Conservation (phyloP, 805 yeast genomes). For the Wickerhamiella lipophila region DNA sequence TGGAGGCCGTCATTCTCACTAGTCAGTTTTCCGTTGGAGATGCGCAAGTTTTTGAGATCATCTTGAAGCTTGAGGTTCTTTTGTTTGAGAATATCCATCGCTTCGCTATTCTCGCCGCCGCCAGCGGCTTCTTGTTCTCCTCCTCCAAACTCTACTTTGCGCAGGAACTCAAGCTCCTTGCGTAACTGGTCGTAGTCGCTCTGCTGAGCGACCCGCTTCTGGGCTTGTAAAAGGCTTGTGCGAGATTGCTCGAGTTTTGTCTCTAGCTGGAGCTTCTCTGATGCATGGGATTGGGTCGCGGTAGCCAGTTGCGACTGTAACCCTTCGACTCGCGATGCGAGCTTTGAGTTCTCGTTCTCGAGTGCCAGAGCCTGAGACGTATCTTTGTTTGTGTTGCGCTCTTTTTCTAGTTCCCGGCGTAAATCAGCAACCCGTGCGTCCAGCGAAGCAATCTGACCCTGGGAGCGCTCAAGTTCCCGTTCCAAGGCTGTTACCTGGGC, state of each 20-base stretch:
- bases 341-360: conserved; percentile 16
- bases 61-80: conserved; percentile 14
- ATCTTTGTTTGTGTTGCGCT: conserved; percentile 25
- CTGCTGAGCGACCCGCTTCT: conserved; percentile 14
- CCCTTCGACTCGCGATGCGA: conserved; percentile 13
- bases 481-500: conserved; percentile 50
- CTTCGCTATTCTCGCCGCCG: conserved; percentile 2
- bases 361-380: conserved; percentile 8
- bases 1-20: conserved; percentile 30
- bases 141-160: conserved; percentile 48
- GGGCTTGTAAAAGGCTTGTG: conserved; percentile 1
- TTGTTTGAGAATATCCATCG: conserved; percentile 9
- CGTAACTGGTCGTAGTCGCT: conserved; percentile 67
- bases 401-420: conserved; percentile 48
- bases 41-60: conserved; percentile 12
- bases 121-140: neutral
- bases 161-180: conserved; percentile 53
- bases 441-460: conserved; percentile 52
- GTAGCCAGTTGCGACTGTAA: conserved; percentile 13
- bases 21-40: conserved; percentile 38
- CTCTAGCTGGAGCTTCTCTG: conserved; percentile 7
- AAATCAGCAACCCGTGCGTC: conserved; percentile 69
- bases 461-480: conserved; percentile 61
- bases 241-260: conserved; percentile 10
- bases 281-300: neutral